These are phyloP conservation scores for Komagataea norvegica DNA, from an alignment of 1,139 yeast genomes.

Conservation along the genomic window DNA sequence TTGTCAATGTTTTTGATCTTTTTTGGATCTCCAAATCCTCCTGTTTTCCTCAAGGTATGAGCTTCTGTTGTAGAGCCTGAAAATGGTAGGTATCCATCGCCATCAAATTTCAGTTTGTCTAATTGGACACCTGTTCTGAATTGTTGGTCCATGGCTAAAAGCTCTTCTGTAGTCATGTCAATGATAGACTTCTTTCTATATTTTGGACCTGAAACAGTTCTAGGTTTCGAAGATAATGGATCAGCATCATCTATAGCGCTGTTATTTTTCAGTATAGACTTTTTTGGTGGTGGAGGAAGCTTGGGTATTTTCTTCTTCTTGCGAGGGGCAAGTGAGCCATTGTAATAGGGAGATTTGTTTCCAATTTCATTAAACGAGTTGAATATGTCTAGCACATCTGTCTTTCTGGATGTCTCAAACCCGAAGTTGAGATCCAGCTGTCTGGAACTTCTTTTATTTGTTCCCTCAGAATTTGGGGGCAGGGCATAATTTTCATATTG, in stretches of 20 bases:
- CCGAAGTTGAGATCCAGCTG: constrained; percentile 21
- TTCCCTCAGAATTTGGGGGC: background rate
- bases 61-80: background rate
- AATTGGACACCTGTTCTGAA: constrained; percentile 33
- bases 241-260: background rate
- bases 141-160: constrained; percentile 57
- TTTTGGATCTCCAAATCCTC: constrained; percentile 5
- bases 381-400: constrained; percentile 17
- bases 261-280: constrained; percentile 27
- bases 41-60: background rate
- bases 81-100: constrained; percentile 23
- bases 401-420: constrained; percentile 13
- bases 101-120: constrained; percentile 27
- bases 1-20: constrained; percentile 20
- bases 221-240: background rate
- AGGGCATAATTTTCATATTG: constrained; percentile 15
- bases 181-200: constrained; percentile 51
- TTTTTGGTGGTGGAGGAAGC: constrained; percentile 34
- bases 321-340: constrained; percentile 4
- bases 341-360: background rate
- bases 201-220: background rate
- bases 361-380: constrained; percentile 16
- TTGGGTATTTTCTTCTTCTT: constrained; percentile 19
- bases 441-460: background rate
- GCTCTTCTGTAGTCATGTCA: constrained; percentile 61